These are phyloP conservation scores for Astrephomene gubernaculifera DNA, from an alignment of 139 green algal genomes.

Conservation along the genomic window DNA sequence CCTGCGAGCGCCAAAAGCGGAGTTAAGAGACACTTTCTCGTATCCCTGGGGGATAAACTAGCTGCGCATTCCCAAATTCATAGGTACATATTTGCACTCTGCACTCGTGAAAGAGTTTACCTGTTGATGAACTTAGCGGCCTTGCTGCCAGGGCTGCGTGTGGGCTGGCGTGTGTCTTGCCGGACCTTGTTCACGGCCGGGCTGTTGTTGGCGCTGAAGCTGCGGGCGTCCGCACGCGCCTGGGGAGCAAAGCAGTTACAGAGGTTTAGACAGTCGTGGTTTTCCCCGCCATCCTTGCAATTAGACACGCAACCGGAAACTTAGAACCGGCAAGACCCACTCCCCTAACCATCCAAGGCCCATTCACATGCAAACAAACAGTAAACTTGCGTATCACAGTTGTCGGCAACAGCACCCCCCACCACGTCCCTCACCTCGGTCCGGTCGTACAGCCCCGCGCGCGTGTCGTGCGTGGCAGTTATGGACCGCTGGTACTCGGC, in stretches of 20 bases:
- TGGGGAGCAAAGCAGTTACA: too few relatives aligned
- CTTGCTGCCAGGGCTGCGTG: slow-evolving; percentile 9
- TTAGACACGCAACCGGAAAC: too few relatives aligned
- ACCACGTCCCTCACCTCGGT: not conserved
- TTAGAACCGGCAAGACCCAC: too few relatives aligned
- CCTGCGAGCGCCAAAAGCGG: not conserved
- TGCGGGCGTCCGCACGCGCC: not conserved
- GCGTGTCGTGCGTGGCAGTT: slow-evolving; percentile 21
- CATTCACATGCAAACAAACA: too few relatives aligned
- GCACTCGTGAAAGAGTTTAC: not conserved
- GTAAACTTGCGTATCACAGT: too few relatives aligned
- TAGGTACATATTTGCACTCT: too few relatives aligned
- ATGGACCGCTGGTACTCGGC: slow-evolving; percentile 44
- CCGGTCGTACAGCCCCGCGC: slow-evolving; percentile 31
- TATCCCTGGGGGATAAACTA: not conserved
- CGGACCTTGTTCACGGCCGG: not conserved
- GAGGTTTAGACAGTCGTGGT: too few relatives aligned
- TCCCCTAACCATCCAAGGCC: too few relatives aligned
- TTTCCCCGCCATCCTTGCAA: too few relatives aligned
- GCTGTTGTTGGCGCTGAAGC: slow-evolving; percentile 10
- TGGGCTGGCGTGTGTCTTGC: not conserved
- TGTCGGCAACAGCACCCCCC: not conserved
- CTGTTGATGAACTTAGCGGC: slow-evolving; percentile 26
- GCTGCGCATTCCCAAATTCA: too few relatives aligned
- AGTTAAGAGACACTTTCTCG: not conserved